Percentiles rank a stretch among this genome's conserved stretches.
phyloP scores from a whole-genome alignment of 2,329 filamentous ascomycete species.

The Trichophyton simii region DNA sequence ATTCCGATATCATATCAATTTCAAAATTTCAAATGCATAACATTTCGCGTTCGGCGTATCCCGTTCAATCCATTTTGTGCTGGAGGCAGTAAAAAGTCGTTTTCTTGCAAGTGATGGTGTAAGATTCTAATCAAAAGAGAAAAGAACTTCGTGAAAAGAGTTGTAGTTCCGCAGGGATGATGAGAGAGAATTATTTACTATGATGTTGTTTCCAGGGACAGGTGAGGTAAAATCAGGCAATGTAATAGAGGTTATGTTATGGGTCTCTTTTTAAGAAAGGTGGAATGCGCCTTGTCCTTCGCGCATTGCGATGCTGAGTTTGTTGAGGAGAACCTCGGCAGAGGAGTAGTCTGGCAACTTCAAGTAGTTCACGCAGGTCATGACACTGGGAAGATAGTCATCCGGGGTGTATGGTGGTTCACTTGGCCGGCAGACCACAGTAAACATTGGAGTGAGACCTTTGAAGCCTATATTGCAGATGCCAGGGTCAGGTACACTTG shows the following conservation, averaged over 20 bases:
- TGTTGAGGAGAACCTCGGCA: slow-evolving; percentile 62
- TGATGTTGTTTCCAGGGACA: neutral
- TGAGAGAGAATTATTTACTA: neutral
- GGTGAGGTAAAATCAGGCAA: neutral
- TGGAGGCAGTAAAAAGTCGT: neutral
- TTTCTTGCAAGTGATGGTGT: neutral
- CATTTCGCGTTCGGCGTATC: neutral
- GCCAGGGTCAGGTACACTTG: neutral
- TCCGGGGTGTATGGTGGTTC: slow-evolving; percentile 87
- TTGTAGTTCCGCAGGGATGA: neutral
- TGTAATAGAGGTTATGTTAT: neutral
- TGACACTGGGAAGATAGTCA: slow-evolving; percentile 97
- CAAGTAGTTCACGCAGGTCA: slow-evolving; percentile 99
- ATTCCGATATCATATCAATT: slow-evolving; percentile 1
- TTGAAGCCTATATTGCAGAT: slow-evolving; percentile 61
- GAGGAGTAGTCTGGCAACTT: slow-evolving; percentile 91
- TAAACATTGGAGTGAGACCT: slow-evolving; percentile 94
- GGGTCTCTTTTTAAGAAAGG: slow-evolving; percentile 44
- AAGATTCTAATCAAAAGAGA: neutral
- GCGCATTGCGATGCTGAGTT: slow-evolving; percentile 72
- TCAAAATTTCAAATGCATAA: neutral
- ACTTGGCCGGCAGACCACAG: slow-evolving; percentile 96
- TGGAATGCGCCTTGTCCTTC: slow-evolving; percentile 98
- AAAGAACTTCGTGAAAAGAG: neutral
- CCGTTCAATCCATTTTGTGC: neutral